Evolutionary conservation across 75 land plant species (phyloP).

Genomic region (Pinus tabuliformis): DNA sequence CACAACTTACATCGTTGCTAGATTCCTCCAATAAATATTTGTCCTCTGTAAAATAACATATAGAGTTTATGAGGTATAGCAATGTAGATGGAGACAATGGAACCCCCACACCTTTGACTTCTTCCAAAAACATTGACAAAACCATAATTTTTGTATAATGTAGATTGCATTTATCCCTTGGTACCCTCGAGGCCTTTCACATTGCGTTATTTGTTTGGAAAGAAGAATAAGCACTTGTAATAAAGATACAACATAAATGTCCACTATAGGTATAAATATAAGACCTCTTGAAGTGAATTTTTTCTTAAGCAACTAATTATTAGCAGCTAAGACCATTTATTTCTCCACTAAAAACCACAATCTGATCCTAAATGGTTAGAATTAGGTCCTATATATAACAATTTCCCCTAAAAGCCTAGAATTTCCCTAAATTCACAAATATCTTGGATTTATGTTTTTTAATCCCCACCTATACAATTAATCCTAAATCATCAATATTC

Average conservation of each 20-base stretch:
- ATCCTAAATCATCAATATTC: no score
- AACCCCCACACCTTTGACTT: conserved; percentile 34
- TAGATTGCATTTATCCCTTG: conserved; percentile 43
- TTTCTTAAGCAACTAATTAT: not conserved
- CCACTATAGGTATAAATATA: not conserved
- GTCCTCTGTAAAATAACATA: conserved; percentile 53
- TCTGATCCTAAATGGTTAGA: no score
- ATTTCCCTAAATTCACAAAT: no score
- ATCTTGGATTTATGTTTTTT: no score
- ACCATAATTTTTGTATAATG: conserved; percentile 26
- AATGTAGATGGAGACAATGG: conserved; percentile 35
- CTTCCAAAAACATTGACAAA: conserved; percentile 57
- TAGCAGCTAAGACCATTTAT: no score
- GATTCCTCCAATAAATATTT: conserved; percentile 54
- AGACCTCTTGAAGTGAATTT: not conserved
- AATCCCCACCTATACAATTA: no score
- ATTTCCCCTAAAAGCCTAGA: no score
- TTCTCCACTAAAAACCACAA: no score
- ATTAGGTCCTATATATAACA: no score
- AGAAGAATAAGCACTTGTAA: conserved; percentile 2
- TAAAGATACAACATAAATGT: conserved; percentile 3
- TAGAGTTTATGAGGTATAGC: conserved; percentile 60
- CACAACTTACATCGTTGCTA: conserved; percentile 26
- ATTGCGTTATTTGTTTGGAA: not conserved
- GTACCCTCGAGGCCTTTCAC: not conserved